A percentile compares a stretch with the other conserved stretches of the same genome.
These are phyloP conservation scores for Achaetomiella virescens DNA, from an alignment of 495 filamentous ascomycete species.

Conservation along the genomic window DNA sequence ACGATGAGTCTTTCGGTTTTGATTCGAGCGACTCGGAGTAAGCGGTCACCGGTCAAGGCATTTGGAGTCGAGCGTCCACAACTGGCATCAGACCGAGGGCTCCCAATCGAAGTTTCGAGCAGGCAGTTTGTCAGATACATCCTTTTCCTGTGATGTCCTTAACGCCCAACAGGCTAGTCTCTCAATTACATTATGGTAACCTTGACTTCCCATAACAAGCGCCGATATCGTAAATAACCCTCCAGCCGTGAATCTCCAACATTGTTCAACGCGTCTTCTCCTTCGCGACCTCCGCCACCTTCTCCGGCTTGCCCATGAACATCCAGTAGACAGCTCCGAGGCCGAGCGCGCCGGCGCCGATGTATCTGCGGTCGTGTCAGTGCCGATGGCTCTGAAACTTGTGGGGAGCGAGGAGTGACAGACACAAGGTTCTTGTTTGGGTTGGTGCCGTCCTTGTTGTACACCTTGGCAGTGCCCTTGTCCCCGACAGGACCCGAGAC, in stretches of 20 bases:
- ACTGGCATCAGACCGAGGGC: no score
- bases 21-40: no score
- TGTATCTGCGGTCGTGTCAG: constrained; percentile 4
- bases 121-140: no score
- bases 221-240: no score
- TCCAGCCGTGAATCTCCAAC: no score
- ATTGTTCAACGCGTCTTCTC: neutral
- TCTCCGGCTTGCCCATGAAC: constrained; percentile 6
- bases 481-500: constrained; percentile 1
- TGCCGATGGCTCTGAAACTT: neutral
- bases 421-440: constrained; percentile 26
- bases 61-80: no score
- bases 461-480: constrained; percentile 14
- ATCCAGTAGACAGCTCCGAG: constrained; percentile 15
- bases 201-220: no score
- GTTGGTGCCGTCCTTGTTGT: constrained; percentile 23
- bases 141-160: no score
- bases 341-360: constrained; percentile 11
- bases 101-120: no score
- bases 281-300: constrained; percentile 5
- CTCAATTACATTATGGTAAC: neutral
- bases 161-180: neutral
- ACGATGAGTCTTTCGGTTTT: no score
- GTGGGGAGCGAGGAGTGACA: neutral
- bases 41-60: no score